Conservation (phyloP, 805 yeast species). For the Osmozyma mogii region DNA sequence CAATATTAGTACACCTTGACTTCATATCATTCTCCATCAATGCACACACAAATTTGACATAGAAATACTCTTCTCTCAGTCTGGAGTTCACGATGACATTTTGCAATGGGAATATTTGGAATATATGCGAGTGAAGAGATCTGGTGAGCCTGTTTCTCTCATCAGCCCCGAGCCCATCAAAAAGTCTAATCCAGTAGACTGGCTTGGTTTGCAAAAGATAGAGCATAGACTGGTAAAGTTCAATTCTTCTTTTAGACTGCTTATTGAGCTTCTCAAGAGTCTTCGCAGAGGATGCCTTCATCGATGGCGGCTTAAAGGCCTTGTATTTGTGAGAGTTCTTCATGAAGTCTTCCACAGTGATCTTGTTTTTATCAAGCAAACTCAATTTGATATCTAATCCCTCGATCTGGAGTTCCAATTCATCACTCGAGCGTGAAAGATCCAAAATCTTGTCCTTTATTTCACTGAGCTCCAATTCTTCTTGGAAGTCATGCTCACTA, state of each 20-base stretch:
- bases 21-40: conserved; percentile 36
- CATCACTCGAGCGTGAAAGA: conserved; percentile 62
- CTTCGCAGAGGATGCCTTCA: conserved; percentile 11
- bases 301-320: conserved; percentile 13
- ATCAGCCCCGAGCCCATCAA: conserved; percentile 21
- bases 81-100: conserved; percentile 23
- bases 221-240: conserved; percentile 67
- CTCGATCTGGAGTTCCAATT: conserved; percentile 64
- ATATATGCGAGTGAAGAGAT: conserved; percentile 17
- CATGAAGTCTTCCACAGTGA: conserved; percentile 67
- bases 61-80: conserved; percentile 64
- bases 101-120: conserved; percentile 25
- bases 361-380: conserved; percentile 68
- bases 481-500: conserved; percentile 64
- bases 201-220: conserved; percentile 83
- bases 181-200: conserved; percentile 53
- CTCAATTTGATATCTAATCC: conserved; percentile 74
- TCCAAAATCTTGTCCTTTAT: conserved; percentile 62
- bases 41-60: conserved; percentile 48
- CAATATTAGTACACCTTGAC: conserved; percentile 16
- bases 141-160: conserved; percentile 8
- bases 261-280: conserved; percentile 27
- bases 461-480: conserved; percentile 62
- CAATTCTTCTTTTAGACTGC: conserved; percentile 45
- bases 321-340: conserved; percentile 30